Evolutionary conservation across 2,329 filamentous ascomycete species (phyloP), one percentile per base, ranked within the genome.

Genomic region (Diaporthe capsici): DNA sequence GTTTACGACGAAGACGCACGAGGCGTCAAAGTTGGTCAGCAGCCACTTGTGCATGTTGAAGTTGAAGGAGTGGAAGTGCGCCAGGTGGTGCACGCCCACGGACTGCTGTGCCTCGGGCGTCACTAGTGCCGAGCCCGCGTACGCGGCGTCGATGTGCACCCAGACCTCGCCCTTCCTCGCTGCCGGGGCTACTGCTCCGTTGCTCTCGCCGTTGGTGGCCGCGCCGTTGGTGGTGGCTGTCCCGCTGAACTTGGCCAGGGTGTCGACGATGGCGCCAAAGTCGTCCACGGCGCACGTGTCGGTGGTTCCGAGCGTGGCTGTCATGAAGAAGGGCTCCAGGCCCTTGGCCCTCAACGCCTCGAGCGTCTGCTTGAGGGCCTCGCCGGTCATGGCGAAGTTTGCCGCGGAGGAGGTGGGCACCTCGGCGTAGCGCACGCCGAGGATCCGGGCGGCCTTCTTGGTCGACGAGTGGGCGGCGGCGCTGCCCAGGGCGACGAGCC

Each of bases 1-100:
- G 80, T 92, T 89, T 77, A 93, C 92, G 67, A 98, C 92, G 85
- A 92, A 98, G 61, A 98, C 89, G 78, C 94, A 94, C 73, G 94
- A 95, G 80, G 88, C 90, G 83, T 98, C 96, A 81, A 98, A 98
- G 84, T 98, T 98, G 75, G 95, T 95, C 25, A 98, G 91, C 65
- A 98, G 89, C 96, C 96, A 98, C 87, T 98, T 98, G 89, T 98
- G 96, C 90, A 98, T 94, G 87, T 98, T 98, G 87, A 96, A 92
- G 85, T 98, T 93, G 89, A 98, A 98, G 78, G 93, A 95, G 86
- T 98, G 94, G 82, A 98, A 95, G 31, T 88, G 85, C 1, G 88
- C 85, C 70, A 96, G 88, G 68, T 95, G 88, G 79, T 93, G 88
- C 74, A 81, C 79, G 39, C 75, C 72, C 7, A 77, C 76, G 17